These are phyloP conservation scores for Clonostachys byssicola DNA, from an alignment of 2,329 filamentous ascomycete species.

Conservation along the genomic window DNA sequence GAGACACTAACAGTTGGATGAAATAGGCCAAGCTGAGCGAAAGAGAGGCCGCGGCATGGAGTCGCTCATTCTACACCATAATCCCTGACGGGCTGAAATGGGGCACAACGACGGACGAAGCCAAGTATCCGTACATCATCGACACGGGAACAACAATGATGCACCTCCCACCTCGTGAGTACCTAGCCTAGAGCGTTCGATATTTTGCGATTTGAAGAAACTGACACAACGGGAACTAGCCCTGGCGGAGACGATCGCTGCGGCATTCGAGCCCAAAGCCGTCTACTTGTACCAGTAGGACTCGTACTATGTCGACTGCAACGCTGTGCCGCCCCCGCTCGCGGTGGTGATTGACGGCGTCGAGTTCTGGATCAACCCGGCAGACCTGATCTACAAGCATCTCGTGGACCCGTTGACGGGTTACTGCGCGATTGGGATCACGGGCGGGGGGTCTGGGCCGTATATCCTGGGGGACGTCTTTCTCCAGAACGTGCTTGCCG, in stretches of 20 bases:
- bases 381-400: conserved; percentile 40
- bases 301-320: conserved; percentile 42
- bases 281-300: conserved; percentile 41
- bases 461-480: conserved; percentile 47
- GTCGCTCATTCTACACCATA: conserved; percentile 49
- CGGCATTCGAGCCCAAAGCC: conserved; percentile 38
- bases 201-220: not conserved
- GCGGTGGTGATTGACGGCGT: conserved; percentile 37
- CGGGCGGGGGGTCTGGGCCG: conserved; percentile 36
- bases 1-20: not conserved
- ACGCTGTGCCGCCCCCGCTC: conserved; percentile 38
- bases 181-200: not conserved
- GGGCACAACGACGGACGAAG: conserved; percentile 32
- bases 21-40: conserved; percentile 36
- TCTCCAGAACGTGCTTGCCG: conserved; percentile 43
- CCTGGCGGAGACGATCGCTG: conserved; percentile 42
- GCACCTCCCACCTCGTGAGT: conserved; percentile 42
- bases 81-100: conserved; percentile 42
- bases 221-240: conserved; percentile 16
- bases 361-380: conserved; percentile 41
- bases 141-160: conserved; percentile 49
- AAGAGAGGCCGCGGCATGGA: conserved; percentile 29
- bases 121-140: conserved; percentile 43
- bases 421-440: conserved; percentile 41
- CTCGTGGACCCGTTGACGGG: conserved; percentile 37